A percentile compares a stretch with the other conserved stretches of the same genome.
phyloP scores from a whole-genome alignment of 208 protist species.

The Hexamita inflata region DNA sequence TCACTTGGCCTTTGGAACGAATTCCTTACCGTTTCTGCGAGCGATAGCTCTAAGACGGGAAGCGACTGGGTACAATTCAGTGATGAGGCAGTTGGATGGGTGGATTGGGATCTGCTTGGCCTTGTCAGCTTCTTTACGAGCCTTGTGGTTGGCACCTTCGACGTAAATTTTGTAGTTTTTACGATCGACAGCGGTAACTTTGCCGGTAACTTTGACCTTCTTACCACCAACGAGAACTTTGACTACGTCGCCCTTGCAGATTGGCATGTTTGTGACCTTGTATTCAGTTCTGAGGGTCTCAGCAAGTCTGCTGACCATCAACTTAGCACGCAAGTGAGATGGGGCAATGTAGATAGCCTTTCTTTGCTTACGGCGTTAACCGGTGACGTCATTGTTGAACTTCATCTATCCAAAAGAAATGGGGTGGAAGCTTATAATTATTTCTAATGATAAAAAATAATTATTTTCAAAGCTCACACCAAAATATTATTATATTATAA shows the following conservation, averaged over 20 bases:
- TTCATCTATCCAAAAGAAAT: too few species aligned
- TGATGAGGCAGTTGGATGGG: conserved; percentile 95
- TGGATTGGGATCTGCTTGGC: conserved; percentile 60
- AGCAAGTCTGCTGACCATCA: conserved; percentile 89
- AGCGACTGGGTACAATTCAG: conserved; percentile 91
- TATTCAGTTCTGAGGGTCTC: conserved; percentile 94
- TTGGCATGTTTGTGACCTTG: conserved; percentile 81
- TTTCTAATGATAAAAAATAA: too few species aligned
- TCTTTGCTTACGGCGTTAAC: conserved; percentile 76
- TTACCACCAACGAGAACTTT: conserved; percentile 66
- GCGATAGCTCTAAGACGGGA: conserved; percentile 55
- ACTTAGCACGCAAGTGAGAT: conserved; percentile 73
- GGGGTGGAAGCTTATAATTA: too few species aligned
- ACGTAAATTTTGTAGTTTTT: conserved; percentile 96
- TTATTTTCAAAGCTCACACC: too few species aligned
- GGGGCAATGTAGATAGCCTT: conserved; percentile 95
- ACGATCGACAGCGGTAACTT: conserved; percentile 87
- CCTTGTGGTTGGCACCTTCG: conserved; percentile 79
- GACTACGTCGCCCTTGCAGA: conserved; percentile 97
- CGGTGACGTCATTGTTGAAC: conserved; percentile 49
- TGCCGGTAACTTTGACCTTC: conserved; percentile 80
- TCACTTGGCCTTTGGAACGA: too few species aligned
- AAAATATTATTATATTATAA: too few species aligned
- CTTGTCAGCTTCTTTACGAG: conserved; percentile 60
- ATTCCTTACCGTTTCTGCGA: too few species aligned